Conservation (phyloP, 2,329 filamentous ascomycete species). For the Waltergamsia citrina region DNA sequence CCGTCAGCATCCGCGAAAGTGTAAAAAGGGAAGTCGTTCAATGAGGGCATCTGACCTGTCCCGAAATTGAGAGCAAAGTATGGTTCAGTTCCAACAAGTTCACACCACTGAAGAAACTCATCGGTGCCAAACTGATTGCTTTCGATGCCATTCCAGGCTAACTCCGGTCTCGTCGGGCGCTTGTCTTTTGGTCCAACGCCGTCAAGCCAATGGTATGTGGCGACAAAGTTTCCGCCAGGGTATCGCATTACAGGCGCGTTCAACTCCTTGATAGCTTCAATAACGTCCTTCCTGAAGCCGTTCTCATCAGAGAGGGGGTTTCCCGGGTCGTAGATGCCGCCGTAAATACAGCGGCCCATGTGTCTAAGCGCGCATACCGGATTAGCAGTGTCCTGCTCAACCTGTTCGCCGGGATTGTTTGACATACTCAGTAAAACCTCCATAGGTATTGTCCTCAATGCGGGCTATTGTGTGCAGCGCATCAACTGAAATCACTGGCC, state of each 20-base stretch:
- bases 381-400: too few species aligned
- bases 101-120: constrained; percentile 78
- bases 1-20: too few species aligned
- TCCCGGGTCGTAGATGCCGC: constrained; percentile 72
- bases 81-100: constrained; percentile 63
- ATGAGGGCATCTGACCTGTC: constrained; percentile 51
- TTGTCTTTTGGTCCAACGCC: constrained; percentile 65
- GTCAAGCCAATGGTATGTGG: constrained; percentile 80
- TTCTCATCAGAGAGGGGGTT: constrained; percentile 64
- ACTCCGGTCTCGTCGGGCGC: constrained; percentile 54
- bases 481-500: constrained; percentile 56
- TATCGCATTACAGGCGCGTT: constrained; percentile 71
- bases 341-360: constrained; percentile 85
- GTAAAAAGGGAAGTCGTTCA: too few species aligned
- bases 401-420: too few species aligned
- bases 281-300: constrained; percentile 72
- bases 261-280: constrained; percentile 63
- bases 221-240: constrained; percentile 75
- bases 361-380: too few species aligned
- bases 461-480: constrained; percentile 55
- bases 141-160: constrained; percentile 72
- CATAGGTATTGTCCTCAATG: constrained; percentile 75
- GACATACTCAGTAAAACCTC: constrained; percentile 72
- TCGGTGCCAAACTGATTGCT: constrained; percentile 76
- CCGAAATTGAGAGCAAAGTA: constrained; percentile 77